Evolutionary conservation across 352 stramenopile species (phyloP).

Genomic region (Peronospora farinosa): DNA sequence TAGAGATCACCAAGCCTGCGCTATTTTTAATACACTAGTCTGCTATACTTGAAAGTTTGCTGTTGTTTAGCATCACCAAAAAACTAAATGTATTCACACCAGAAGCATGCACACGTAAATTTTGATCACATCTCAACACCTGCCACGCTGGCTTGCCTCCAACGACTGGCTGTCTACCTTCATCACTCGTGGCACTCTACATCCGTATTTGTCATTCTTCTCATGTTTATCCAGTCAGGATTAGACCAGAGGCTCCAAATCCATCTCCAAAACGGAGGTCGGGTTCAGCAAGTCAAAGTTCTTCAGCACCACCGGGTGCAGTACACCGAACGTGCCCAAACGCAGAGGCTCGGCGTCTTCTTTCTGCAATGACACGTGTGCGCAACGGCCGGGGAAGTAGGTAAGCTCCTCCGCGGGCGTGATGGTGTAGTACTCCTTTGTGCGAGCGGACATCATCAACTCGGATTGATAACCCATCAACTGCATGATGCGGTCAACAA

Average conservation of each 20-base stretch:
- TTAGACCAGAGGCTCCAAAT: conserved; percentile 96
- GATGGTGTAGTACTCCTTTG: conserved; percentile 75
- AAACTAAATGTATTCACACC: conserved; percentile 10
- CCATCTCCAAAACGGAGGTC: conserved; percentile 94
- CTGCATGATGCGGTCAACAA: conserved; percentile 98
- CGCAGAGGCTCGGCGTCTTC: conserved; percentile 57
- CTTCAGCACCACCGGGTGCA: conserved; percentile 96
- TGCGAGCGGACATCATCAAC: conserved; percentile 57
- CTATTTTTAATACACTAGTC: no score
- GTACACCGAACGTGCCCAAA: conserved; percentile 95
- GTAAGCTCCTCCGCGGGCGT: conserved; percentile 51
- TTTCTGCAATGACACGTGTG: conserved; percentile 89
- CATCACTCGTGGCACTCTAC: conserved; percentile 1
- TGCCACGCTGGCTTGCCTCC: conserved; percentile 9
- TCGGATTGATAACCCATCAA: conserved; percentile 89
- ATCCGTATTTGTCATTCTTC: no score
- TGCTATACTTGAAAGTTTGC: not conserved
- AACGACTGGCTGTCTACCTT: conserved; percentile 22
- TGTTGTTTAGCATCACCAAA: conserved; percentile 3
- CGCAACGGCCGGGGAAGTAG: conserved; percentile 96
- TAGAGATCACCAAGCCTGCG: not conserved
- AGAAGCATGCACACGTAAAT: conserved; percentile 24
- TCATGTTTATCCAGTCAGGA: not conserved
- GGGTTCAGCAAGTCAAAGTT: conserved; percentile 98
- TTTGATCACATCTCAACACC: conserved; percentile 24